phyloP scores from a whole-genome alignment of 1,139 yeast species.

The Arxiozyma bovina region DNA sequence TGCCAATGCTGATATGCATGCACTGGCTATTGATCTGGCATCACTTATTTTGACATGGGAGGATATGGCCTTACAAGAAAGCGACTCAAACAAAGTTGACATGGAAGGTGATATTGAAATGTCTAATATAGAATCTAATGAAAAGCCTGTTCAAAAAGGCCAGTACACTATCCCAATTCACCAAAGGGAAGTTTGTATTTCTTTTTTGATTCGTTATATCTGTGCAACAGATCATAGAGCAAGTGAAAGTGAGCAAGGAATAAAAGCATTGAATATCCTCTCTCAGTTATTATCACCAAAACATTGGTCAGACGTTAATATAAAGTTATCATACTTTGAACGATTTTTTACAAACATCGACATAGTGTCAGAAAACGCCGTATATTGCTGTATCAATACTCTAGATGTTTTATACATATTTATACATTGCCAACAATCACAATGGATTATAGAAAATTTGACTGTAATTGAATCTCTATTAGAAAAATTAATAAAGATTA shows the following conservation, averaged over 20 bases:
- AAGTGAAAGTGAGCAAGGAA: conserved; percentile 74
- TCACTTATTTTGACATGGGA: conserved; percentile 87
- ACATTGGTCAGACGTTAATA: conserved; percentile 81
- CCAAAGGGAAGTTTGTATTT: conserved; percentile 86
- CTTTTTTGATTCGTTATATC: conserved; percentile 77
- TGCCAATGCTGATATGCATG: conserved; percentile 74
- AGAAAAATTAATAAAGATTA: conserved; percentile 76
- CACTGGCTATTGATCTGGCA: conserved; percentile 80
- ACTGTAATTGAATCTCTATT: conserved; percentile 60
- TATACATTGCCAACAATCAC: conserved; percentile 62
- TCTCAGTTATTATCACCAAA: conserved; percentile 62
- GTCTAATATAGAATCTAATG: conserved; percentile 10
- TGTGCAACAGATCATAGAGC: conserved; percentile 84
- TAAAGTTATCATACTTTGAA: conserved; percentile 78
- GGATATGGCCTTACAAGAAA: conserved; percentile 34
- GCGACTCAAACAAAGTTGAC: conserved; percentile 17
- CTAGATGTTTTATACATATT: conserved; percentile 84
- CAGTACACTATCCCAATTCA: conserved; percentile 61
- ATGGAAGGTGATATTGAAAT: conserved; percentile 26
- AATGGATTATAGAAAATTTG: conserved; percentile 70
- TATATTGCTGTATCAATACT: conserved; percentile 82
- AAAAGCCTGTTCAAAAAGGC: conserved; percentile 1
- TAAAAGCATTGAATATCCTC: conserved; percentile 67
- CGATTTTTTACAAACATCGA: conserved; percentile 75
- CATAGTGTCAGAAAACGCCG: conserved; percentile 44